These are phyloP conservation scores for Fomitopsis schrenkii DNA, from an alignment of 1,284 basidiomycete species.

Conservation along the genomic window DNA sequence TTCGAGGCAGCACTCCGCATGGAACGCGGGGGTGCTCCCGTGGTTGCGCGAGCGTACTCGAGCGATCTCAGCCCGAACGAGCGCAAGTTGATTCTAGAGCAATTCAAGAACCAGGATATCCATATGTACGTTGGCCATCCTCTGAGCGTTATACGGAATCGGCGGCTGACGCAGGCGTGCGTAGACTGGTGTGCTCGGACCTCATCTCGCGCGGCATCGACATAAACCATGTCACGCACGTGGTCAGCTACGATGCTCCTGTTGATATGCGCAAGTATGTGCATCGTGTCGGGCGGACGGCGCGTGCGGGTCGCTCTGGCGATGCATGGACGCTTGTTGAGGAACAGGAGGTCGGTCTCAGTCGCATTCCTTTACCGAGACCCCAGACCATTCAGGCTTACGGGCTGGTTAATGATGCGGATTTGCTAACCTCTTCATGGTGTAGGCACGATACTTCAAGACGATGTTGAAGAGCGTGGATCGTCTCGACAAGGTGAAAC, in stretches of 20 bases:
- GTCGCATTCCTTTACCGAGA: too few species aligned
- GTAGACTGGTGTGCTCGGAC: constrained; percentile 90
- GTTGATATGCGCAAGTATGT: constrained; percentile 98
- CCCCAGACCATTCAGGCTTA: neutral
- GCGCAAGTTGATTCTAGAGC: constrained; percentile 73
- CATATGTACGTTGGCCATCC: constrained; percentile 60
- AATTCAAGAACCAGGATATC: constrained; percentile 80
- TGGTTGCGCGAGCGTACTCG: constrained; percentile 74
- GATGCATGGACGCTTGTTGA: constrained; percentile 95
- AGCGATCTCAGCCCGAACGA: constrained; percentile 79
- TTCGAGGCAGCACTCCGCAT: constrained; percentile 59
- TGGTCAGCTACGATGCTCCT: constrained; percentile 92
- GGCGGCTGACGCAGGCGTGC: neutral
- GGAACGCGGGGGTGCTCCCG: constrained; percentile 16
- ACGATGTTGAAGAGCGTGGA: constrained; percentile 74
- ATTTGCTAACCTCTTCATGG: neutral
- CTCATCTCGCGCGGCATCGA: constrained; percentile 97
- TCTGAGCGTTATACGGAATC: neutral
- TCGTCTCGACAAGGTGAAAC: constrained; percentile 72
- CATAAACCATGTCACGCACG: constrained; percentile 86
- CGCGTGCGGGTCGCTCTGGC: constrained; percentile 83
- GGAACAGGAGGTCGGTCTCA: constrained; percentile 77
- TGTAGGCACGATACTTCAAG: constrained; percentile 86
- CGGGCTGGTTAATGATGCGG: neutral
- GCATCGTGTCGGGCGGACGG: constrained; percentile 93